Evolutionary conservation across 2,329 filamentous ascomycete genomes (phyloP).

Genomic region (Calonectria pteridis): DNA sequence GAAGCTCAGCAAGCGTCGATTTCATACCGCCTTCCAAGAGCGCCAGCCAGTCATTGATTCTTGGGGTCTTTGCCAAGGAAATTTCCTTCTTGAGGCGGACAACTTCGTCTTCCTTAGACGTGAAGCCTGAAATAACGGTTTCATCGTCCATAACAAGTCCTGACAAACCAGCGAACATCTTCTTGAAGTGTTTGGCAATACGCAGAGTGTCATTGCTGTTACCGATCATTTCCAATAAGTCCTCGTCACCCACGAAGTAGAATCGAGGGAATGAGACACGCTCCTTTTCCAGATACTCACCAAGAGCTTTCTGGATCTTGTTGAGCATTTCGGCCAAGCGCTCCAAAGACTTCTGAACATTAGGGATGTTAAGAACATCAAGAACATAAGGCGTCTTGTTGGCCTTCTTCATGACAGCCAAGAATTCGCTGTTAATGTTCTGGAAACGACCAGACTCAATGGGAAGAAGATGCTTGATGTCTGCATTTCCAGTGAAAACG

Average conservation of each 20-base stretch:
- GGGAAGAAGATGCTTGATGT: slow-evolving; percentile 97
- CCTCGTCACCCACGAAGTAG: slow-evolving; percentile 99
- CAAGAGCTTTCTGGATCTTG: slow-evolving; percentile 98
- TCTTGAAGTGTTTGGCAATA: slow-evolving; percentile 98
- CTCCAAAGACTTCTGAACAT: slow-evolving; percentile 95
- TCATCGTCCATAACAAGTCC: slow-evolving; percentile 94
- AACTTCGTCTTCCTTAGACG: slow-evolving; percentile 93
- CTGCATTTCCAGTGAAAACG: slow-evolving; percentile 97
- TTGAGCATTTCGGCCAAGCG: slow-evolving; percentile 95
- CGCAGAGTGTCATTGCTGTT: slow-evolving; percentile 98
- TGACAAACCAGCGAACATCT: slow-evolving; percentile 98
- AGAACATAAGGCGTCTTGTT: slow-evolving; percentile 96
- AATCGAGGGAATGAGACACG: slow-evolving; percentile 97
- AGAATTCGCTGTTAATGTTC: slow-evolving; percentile 99
- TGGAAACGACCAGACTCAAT: slow-evolving; percentile 97
- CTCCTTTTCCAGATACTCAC: slow-evolving; percentile 98
- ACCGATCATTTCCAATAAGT: slow-evolving; percentile 98
- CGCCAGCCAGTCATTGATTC: slow-evolving; percentile 99
- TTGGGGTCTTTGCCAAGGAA: slow-evolving; percentile 90
- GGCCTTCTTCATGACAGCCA: slow-evolving; percentile 99
- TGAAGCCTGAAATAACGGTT: slow-evolving; percentile 89
- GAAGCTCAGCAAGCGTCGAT: slow-evolving; percentile 87
- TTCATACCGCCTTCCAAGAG: slow-evolving; percentile 96
- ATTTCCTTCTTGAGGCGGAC: slow-evolving; percentile 92
- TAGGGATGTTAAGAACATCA: slow-evolving; percentile 94